Conservation (phyloP, 495 filamentous ascomycete genomes). For the Penicillium robsamsonii region DNA sequence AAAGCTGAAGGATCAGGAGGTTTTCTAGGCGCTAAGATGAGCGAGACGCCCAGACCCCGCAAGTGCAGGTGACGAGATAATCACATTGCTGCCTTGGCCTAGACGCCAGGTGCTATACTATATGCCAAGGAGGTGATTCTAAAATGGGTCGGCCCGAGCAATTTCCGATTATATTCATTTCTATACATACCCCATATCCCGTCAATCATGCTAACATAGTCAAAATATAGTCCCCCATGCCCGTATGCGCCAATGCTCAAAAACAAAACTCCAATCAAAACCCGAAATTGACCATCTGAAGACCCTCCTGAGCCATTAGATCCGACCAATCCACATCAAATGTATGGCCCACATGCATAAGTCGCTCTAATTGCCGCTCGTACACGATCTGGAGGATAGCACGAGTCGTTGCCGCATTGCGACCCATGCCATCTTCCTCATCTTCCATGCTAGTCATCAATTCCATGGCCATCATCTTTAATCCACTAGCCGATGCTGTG, state of each 20-base stretch:
- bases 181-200: conserved; percentile 21
- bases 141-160: conserved; percentile 7
- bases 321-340: conserved; percentile 48
- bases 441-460: conserved; percentile 51
- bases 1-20: conserved; percentile 1
- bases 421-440: conserved; percentile 47
- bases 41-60: conserved; percentile 29
- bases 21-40: conserved; percentile 19
- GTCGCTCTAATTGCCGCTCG: conserved; percentile 44
- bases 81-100: conserved; percentile 18
- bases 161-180: conserved; percentile 13
- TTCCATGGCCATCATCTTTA: conserved; percentile 51
- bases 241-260: conserved; percentile 11
- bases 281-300: conserved; percentile 47
- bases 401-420: conserved; percentile 46
- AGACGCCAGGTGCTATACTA: background rate
- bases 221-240: conserved; percentile 1
- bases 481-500: conserved; percentile 36
- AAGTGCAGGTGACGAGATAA: conserved; percentile 26
- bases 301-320: conserved; percentile 40
- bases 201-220: conserved; percentile 21
- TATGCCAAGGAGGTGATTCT: background rate
- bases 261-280: conserved; percentile 21
- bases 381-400: conserved; percentile 51
- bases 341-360: conserved; percentile 35